These are phyloP conservation scores for Fusarium nelsonii DNA, from an alignment of 2,329 filamentous ascomycete genomes.

Conservation along the genomic window DNA sequence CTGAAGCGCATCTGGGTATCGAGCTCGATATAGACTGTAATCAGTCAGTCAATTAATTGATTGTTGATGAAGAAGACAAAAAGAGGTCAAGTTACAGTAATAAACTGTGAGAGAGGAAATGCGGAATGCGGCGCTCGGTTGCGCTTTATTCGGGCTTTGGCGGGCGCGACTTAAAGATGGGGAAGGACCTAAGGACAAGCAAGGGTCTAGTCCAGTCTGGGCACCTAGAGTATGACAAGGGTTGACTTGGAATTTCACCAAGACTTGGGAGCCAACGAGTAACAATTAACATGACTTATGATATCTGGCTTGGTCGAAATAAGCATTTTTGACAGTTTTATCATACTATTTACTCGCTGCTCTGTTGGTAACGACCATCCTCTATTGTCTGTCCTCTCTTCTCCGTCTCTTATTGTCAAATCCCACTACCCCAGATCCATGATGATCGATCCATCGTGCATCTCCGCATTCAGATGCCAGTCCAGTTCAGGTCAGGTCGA, in stretches of 20 bases:
- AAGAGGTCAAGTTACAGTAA: neutral
- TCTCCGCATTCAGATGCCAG: slow-evolving; percentile 28
- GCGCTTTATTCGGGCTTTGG: slow-evolving; percentile 36
- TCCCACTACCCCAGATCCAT: neutral
- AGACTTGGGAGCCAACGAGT: neutral
- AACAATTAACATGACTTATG: neutral
- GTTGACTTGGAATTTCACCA: neutral
- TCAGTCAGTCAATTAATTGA: neutral
- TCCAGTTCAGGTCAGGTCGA: neutral
- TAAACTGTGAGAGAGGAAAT: neutral
- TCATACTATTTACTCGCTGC: neutral
- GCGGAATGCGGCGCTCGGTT: slow-evolving; percentile 9
- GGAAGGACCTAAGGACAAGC: slow-evolving; percentile 15
- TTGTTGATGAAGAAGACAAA: neutral
- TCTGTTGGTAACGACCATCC: too few relatives aligned
- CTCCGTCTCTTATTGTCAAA: neutral
- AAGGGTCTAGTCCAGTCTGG: neutral
- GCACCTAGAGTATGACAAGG: neutral
- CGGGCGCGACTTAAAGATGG: slow-evolving; percentile 19
- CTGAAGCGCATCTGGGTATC: slow-evolving; percentile 6
- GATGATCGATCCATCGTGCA: slow-evolving; percentile 12
- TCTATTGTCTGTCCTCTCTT: neutral
- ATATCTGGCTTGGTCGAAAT: neutral
- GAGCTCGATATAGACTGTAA: neutral
- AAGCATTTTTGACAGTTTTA: neutral